phyloP scores from a whole-genome alignment of 768 basidiomycete genomes.

The Rhizopogon vesiculosus region DNA sequence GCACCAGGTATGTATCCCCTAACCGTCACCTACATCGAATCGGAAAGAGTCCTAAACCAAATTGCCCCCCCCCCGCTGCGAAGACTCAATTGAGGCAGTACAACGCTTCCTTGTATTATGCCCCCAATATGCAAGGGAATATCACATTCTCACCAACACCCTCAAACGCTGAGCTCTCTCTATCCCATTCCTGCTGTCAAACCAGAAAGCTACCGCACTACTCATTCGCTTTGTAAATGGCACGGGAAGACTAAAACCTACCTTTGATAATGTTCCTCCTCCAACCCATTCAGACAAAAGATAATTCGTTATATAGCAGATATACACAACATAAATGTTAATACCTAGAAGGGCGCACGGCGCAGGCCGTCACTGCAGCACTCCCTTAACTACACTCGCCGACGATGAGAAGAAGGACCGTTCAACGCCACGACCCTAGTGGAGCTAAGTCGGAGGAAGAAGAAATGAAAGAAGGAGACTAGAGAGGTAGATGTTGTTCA shows the following conservation, averaged over 20 bases:
- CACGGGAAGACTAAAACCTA: not conserved
- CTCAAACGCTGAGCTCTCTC: not conserved
- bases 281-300: not conserved
- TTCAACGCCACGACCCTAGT: too few relatives aligned
- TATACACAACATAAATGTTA: too few relatives aligned
- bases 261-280: not conserved
- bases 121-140: slow-evolving; percentile 9
- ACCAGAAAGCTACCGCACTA: not conserved
- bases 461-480: too few relatives aligned
- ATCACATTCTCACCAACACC: not conserved
- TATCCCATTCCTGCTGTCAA: not conserved
- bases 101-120: slow-evolving; percentile 11
- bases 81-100: not conserved
- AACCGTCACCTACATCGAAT: slow-evolving; percentile 27
- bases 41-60: slow-evolving; percentile 12
- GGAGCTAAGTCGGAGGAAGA: too few relatives aligned
- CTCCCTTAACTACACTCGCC: too few relatives aligned
- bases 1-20: slow-evolving; percentile 25
- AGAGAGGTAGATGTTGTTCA: too few relatives aligned
- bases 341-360: too few relatives aligned
- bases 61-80: slow-evolving; percentile 20
- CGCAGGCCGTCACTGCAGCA: too few relatives aligned
- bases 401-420: too few relatives aligned
- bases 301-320: not conserved
- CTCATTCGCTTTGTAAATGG: slow-evolving; percentile 3